Evolutionary conservation across 2,329 filamentous ascomycete species (phyloP), one percentile per base, ranked within the genome.

Genomic region (Arthrobotrys conoides): DNA sequence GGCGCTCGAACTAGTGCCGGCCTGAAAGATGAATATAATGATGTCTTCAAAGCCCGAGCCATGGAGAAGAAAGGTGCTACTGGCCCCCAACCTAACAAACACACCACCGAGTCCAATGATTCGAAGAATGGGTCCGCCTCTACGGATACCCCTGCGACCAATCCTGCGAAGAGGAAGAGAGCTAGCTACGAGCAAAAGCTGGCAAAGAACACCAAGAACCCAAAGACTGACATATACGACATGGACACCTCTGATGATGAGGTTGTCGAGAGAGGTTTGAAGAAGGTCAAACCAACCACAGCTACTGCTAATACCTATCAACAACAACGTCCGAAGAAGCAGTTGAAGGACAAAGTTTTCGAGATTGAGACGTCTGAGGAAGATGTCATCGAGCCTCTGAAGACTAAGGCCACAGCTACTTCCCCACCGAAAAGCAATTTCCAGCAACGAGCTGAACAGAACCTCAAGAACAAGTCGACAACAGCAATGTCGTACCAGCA

Each of bases 21-120:
- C 4, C 63, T 78, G 9, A 78, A 72, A 41, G 75, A 78, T 20
- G 75, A 78, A 51, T 72, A 63, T 55, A 78, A 78, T 46, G 75
- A 78, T 36, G 51, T 78, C 53, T 78, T 78, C 68, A 78, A 78
- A 27, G 61, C 22, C 48, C 68, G 75, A 5, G 75, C 75, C 46
- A 38, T 72, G 68, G 75, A 78, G 38, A 78, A 78, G 27, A 78
- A 78, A 30, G 53, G 66, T 30, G 27, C 30, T 8, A 10, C 51
- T 12, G 16, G 0, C 48, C 20, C 22, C n/a, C 64, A 55, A 22
- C 27, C 12, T 5, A 61, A 44, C 18, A 59, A 61, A 27, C 48
- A 22, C 12, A 24, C 48, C 9, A 53, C 49, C 41, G 73, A 71
- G 30, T 49, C 65, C n/a, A 51, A 76, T 4, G 57, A 61, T 14